Evolutionary conservation across 352 stramenopile species (phyloP), one percentile per base, ranked within the genome.

Genomic region (Phytophthora hibernalis): DNA sequence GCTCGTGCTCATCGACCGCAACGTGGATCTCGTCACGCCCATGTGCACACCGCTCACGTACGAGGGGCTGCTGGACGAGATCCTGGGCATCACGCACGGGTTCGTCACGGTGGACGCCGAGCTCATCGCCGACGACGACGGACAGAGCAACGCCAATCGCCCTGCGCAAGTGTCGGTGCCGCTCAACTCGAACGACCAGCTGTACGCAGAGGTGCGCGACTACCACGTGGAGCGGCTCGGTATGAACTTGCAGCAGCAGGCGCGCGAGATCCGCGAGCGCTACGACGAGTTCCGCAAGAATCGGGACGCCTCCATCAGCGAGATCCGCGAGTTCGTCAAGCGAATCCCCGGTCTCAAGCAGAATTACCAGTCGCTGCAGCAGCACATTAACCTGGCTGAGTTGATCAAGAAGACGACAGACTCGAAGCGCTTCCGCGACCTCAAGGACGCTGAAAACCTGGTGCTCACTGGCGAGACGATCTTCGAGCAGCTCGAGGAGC

Each of bases 321-420:
- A 99, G 80, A 99, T 99, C 55, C 96, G 98, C 65, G 96, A 98
- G 69, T 99, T 99, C 65, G 97, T 99, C 48, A 99, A 99, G 82
- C 93, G 97, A 67, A 99, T 99, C 65, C 96, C 96, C 0, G 91
- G 91, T 11, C 76, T 97, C 16, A 97, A 96, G 48, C 86, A 97
- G 50, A 97, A 97, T 65, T 97, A 98, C 70, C 91, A 97, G 76
- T 97, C 84, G n/a, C 76, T 99, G 13, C 96, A 98, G 62, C 96
- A 98, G 77, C 97, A 99, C 76, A 99, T 99, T 66, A 96, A 99
- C 67, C 75, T 99, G 53, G 96, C 97, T 5, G 96, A 99, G 77
- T 62, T 98, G 1, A 88, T 99, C 50, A 99, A 99, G 68, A 92
- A 94, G 53, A 96, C 87, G 3, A 98, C 96, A 1, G 93, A 98